phyloP scores from a whole-genome alignment of 2,329 filamentous ascomycete species.

The Aspergillus ruber region DNA sequence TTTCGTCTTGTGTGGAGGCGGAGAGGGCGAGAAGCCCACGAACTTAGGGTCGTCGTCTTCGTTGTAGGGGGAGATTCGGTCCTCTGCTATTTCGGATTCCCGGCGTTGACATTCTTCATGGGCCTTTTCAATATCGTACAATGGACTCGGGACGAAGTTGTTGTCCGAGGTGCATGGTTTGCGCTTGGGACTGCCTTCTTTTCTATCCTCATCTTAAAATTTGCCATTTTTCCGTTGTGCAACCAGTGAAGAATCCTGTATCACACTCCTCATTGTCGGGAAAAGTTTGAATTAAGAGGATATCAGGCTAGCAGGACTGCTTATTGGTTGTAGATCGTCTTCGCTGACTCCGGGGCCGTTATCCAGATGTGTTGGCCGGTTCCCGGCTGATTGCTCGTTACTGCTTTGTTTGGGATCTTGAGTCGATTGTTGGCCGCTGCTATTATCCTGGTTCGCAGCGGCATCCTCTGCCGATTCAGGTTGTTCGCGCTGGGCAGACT shows the following conservation, averaged over 20 bases:
- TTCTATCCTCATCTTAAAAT: not conserved
- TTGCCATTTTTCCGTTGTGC: not conserved
- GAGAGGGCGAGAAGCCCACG: not conserved
- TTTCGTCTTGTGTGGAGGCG: not conserved
- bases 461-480: not conserved
- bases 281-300: not conserved
- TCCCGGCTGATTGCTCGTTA: not conserved
- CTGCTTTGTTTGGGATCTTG: not conserved
- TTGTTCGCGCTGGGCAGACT: not conserved
- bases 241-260: not conserved
- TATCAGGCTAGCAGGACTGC: not conserved
- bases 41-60: constrained; percentile 1
- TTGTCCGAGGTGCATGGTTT: constrained; percentile 2
- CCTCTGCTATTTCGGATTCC: constrained; percentile 2
- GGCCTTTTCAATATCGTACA: constrained; percentile 23
- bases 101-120: constrained; percentile 9
- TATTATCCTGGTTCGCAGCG: not conserved
- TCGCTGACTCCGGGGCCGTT: not conserved
- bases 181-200: not conserved
- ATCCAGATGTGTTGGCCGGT: not conserved
- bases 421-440: not conserved
- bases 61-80: not conserved
- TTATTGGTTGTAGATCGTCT: not conserved
- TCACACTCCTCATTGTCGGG: not conserved
- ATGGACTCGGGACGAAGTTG: constrained; percentile 24